These are phyloP conservation scores for Globisporangium parvum DNA, from an alignment of 352 stramenopile genomes.

Conservation along the genomic window DNA sequence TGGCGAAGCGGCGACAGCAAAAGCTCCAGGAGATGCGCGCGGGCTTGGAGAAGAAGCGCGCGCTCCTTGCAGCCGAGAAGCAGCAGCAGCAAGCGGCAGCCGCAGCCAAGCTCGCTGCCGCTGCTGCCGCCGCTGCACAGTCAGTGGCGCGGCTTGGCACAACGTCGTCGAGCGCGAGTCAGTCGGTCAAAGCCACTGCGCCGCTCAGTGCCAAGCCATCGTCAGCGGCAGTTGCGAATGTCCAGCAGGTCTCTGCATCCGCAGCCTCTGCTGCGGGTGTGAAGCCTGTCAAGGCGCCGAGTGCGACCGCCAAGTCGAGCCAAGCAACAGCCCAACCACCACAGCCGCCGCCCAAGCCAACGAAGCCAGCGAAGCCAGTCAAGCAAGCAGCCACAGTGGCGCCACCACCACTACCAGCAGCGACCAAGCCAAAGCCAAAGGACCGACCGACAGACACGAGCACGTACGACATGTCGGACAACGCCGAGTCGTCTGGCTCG, in stretches of 20 bases:
- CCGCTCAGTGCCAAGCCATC: too few relatives aligned
- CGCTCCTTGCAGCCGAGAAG: conserved; percentile 42
- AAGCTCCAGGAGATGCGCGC: conserved; percentile 60
- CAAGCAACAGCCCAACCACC: background rate
- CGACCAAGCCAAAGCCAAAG: too few relatives aligned
- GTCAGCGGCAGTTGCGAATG: too few relatives aligned
- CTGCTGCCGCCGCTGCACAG: conserved; percentile 5
- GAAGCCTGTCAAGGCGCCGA: background rate
- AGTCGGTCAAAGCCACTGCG: too few relatives aligned
- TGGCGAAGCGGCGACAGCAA: conserved; percentile 55
- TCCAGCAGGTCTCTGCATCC: too few relatives aligned
- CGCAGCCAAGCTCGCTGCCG: conserved; percentile 17
- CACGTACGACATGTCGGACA: conserved; percentile 82
- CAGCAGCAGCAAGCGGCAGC: conserved; percentile 6
- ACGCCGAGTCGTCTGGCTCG: conserved; percentile 54
- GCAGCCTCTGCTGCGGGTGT: too few relatives aligned
- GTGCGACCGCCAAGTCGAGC: too few relatives aligned
- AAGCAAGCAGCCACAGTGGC: background rate
- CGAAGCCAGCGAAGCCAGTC: background rate
- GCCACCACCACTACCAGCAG: too few relatives aligned
- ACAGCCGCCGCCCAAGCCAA: background rate
- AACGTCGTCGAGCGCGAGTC: too few relatives aligned
- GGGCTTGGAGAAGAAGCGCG: conserved; percentile 66
- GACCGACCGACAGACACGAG: conserved; percentile 17
- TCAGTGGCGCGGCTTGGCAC: too few relatives aligned